These are phyloP conservation scores for Solanum ahanhuiri DNA, from an alignment of 257 asterid species.

Conservation along the genomic window DNA sequence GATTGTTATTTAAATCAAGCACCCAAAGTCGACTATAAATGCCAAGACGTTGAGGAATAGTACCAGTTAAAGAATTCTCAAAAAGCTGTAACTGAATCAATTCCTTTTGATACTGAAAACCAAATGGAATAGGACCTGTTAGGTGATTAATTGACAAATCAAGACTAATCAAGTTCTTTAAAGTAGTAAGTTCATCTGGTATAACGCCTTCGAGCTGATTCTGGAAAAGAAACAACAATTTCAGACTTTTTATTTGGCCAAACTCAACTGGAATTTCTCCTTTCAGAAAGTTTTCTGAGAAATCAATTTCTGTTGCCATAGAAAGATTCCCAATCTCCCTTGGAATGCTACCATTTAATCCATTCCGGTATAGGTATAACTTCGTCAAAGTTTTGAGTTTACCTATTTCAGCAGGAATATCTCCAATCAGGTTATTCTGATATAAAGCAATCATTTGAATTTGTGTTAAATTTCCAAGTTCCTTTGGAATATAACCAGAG, in stretches of 20 bases:
- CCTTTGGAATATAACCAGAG: constrained; percentile 63
- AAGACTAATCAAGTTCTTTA: constrained; percentile 53
- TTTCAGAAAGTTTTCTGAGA: constrained; percentile 62
- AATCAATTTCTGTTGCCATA: constrained; percentile 48
- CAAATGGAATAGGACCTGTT: constrained; percentile 78
- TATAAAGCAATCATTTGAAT: constrained; percentile 62
- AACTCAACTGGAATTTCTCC: constrained; percentile 75
- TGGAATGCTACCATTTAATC: constrained; percentile 73
- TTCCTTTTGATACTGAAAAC: constrained; percentile 52
- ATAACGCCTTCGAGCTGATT: constrained; percentile 68
- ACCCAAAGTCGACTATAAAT: constrained; percentile 66
- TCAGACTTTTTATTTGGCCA: constrained; percentile 33
- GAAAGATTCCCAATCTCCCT: constrained; percentile 73
- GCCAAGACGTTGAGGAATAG: constrained; percentile 72
- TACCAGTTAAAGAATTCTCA: constrained; percentile 52
- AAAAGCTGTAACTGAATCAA: constrained; percentile 69
- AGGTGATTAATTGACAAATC: constrained; percentile 71
- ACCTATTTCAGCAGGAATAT: constrained; percentile 64
- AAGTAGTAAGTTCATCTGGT: constrained; percentile 54
- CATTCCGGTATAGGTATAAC: constrained; percentile 64
- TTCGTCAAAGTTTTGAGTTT: constrained; percentile 25
- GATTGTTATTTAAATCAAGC: constrained; percentile 63
- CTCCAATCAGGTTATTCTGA: constrained; percentile 64
- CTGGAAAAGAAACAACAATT: constrained; percentile 54
- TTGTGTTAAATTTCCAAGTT: constrained; percentile 58